Conservation (phyloP, 129 eudicot genomes). For the Chrysanthemum lavandulifolium region DNA sequence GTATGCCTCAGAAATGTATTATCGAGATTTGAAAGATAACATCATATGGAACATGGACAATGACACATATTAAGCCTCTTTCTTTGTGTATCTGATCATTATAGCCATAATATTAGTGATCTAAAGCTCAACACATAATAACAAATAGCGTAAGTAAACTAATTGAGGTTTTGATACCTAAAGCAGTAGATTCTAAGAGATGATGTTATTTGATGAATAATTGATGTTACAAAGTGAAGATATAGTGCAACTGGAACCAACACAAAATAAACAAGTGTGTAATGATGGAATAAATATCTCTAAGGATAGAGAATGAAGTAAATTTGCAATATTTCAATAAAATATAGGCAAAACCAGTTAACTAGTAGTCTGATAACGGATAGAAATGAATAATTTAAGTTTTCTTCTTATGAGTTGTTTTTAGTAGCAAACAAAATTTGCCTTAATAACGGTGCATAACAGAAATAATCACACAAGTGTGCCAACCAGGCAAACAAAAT, state of each 20-base stretch:
- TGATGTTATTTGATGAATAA: slow-evolving; percentile 8
- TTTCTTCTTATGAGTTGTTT: too few relatives aligned
- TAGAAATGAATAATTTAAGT: too few relatives aligned
- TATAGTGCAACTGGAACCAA: neutral
- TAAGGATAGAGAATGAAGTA: too few relatives aligned
- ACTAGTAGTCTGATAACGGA: too few relatives aligned
- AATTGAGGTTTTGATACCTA: neutral
- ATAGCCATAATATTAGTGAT: neutral
- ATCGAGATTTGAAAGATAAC: slow-evolving; percentile 20
- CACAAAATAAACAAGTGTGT: neutral
- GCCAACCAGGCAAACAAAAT: too few relatives aligned
- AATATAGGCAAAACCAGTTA: too few relatives aligned
- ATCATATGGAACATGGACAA: neutral
- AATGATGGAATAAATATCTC: neutral
- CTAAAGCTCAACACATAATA: neutral
- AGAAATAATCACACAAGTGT: too few relatives aligned
- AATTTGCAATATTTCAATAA: too few relatives aligned
- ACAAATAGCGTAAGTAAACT: neutral
- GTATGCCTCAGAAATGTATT: slow-evolving; percentile 4
- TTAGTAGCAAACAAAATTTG: too few relatives aligned
- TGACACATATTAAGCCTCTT: neutral
- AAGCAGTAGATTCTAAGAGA: slow-evolving; percentile 9
- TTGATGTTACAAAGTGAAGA: slow-evolving; percentile 13
- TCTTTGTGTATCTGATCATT: neutral
- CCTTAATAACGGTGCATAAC: too few relatives aligned